Conservation (phyloP, 2,329 filamentous ascomycete genomes). For the Fusarium temperatum region DNA sequence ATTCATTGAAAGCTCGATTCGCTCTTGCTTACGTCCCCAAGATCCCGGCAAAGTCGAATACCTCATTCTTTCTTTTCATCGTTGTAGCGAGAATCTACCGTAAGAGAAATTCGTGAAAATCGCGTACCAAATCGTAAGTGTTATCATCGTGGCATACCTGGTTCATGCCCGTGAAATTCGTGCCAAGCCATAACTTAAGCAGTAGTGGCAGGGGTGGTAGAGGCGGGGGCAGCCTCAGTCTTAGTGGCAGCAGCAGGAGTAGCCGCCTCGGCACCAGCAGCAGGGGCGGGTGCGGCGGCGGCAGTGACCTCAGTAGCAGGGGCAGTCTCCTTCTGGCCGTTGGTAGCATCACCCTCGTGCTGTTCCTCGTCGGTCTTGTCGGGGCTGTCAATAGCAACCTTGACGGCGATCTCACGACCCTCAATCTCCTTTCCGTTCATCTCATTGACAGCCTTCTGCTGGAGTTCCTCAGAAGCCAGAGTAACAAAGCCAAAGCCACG, state of each 20-base stretch:
- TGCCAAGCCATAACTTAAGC: constrained; percentile 45
- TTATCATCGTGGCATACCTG: constrained; percentile 43
- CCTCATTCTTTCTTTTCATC: constrained; percentile 41
- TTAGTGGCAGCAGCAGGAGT: constrained; percentile 38
- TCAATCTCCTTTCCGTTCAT: constrained; percentile 99
- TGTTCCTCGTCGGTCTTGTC: constrained; percentile 92
- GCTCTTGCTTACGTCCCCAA: constrained; percentile 39
- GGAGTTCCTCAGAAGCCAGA: constrained; percentile 91
- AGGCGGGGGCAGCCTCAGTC: constrained; percentile 41
- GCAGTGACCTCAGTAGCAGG: constrained; percentile 43
- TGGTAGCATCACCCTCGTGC: constrained; percentile 55
- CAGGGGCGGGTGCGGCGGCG: constrained; percentile 31
- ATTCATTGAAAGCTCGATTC: constrained; percentile 42
- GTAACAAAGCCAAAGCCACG: constrained; percentile 99
- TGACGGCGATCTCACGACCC: constrained; percentile 98
- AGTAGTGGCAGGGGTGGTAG: constrained; percentile 41
- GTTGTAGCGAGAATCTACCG: constrained; percentile 48
- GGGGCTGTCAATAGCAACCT: constrained; percentile 99
- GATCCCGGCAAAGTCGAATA: constrained; percentile 40
- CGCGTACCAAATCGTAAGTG: constrained; percentile 52
- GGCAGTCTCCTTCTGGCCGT: constrained; percentile 52
- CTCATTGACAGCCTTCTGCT: constrained; percentile 95
- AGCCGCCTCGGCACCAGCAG: constrained; percentile 37
- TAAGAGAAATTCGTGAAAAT: constrained; percentile 52
- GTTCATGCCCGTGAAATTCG: constrained; percentile 41